These are phyloP conservation scores for Malassezia globosa DNA, from an alignment of 1,284 basidiomycete genomes.

Conservation along the genomic window DNA sequence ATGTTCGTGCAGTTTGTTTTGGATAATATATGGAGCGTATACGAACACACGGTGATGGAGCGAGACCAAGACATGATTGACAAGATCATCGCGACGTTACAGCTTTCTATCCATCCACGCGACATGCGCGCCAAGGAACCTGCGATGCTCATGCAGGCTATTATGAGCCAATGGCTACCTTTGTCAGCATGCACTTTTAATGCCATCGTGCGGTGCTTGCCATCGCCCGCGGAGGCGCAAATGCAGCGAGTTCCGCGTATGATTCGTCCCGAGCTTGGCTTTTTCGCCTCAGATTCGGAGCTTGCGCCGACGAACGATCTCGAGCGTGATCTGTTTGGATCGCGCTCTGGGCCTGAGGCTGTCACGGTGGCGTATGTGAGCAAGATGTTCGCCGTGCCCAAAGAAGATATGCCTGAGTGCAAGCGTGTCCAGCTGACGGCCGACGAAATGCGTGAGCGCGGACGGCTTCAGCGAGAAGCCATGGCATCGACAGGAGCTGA, in stretches of 20 bases:
- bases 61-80: slow-evolving; percentile 57
- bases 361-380: slow-evolving; percentile 63
- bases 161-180: slow-evolving; percentile 93
- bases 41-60: slow-evolving; percentile 49
- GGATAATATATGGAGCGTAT: slow-evolving; percentile 94
- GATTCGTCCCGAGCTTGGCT: slow-evolving; percentile 66
- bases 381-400: slow-evolving; percentile 91
- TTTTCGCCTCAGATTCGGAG: slow-evolving; percentile 47
- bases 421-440: slow-evolving; percentile 55
- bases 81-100: slow-evolving; percentile 76
- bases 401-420: slow-evolving; percentile 70
- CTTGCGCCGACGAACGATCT: slow-evolving; percentile 62
- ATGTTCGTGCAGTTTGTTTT: slow-evolving; percentile 95
- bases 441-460: slow-evolving; percentile 70
- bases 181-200: slow-evolving; percentile 87
- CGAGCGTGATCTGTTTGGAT: slow-evolving; percentile 65
- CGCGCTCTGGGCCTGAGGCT: slow-evolving; percentile 25
- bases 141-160: slow-evolving; percentile 66
- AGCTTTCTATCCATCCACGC: slow-evolving; percentile 71
- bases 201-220: slow-evolving; percentile 79
- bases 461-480: slow-evolving; percentile 42
- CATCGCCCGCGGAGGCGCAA: slow-evolving; percentile 74
- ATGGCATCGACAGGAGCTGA: slow-evolving; percentile 15
- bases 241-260: slow-evolving; percentile 76
- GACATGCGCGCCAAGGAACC: slow-evolving; percentile 87